phyloP scores from a whole-genome alignment of 345 rosid species.

The Brassica napus region DNA sequence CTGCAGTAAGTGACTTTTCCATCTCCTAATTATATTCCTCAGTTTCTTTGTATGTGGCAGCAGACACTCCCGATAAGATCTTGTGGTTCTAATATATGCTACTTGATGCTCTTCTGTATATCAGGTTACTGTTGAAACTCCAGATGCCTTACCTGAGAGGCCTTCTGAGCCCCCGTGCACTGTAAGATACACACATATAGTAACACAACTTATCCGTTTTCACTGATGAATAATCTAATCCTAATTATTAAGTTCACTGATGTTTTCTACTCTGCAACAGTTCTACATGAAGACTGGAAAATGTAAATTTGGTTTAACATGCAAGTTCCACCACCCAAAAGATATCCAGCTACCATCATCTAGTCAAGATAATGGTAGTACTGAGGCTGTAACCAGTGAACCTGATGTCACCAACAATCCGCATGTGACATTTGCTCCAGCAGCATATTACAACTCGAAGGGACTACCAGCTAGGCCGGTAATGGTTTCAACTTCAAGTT shows the following conservation, averaged over 20 bases:
- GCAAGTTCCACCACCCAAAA: constrained; percentile 95
- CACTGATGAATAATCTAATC: constrained; percentile 16
- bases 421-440: constrained; percentile 50
- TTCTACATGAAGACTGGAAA: constrained; percentile 86
- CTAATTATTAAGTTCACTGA: constrained; percentile 27
- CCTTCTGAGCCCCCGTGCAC: constrained; percentile 81
- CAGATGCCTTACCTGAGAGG: constrained; percentile 70
- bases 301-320: constrained; percentile 87
- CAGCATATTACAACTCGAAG: constrained; percentile 66
- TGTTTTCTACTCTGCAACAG: constrained; percentile 50
- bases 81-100: constrained; percentile 18
- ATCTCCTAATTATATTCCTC: constrained; percentile 2
- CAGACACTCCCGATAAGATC: neutral
- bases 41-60: constrained; percentile 2
- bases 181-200: constrained; percentile 51
- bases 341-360: constrained; percentile 55
- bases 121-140: constrained; percentile 60
- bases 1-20: constrained; percentile 46
- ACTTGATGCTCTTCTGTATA: constrained; percentile 27
- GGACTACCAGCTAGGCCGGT: constrained; percentile 92
- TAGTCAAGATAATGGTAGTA: constrained; percentile 49
- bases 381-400: constrained; percentile 44
- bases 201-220: neutral
- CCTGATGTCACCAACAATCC: constrained; percentile 36
- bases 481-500: constrained; percentile 33